Evolutionary conservation across 148 eudicot species (phyloP).

Genomic region (Persicaria maculosa): DNA sequence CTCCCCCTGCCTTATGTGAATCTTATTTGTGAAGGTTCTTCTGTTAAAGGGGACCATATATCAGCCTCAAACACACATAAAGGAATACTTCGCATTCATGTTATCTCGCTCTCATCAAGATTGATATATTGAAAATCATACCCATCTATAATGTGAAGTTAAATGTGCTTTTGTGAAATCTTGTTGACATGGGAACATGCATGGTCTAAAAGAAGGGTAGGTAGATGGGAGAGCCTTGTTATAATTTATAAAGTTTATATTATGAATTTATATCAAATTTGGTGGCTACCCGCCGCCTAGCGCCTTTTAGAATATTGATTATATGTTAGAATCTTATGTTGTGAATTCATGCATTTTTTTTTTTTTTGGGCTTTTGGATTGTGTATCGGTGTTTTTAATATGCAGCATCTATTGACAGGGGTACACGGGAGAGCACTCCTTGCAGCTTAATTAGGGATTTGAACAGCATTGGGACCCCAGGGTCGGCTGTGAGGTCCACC

Average conservation of each 20-base stretch:
- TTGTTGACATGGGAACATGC: background rate
- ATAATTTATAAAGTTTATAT: background rate
- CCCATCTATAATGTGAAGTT: slow-evolving; percentile 7
- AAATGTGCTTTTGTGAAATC: background rate
- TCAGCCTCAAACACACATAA: background rate
- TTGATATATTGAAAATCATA: background rate
- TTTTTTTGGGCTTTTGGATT: background rate
- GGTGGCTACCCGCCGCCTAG: no score
- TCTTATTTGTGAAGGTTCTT: slow-evolving; percentile 10
- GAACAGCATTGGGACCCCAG: slow-evolving; percentile 44
- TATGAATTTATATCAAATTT: no score
- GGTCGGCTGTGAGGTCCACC: slow-evolving; percentile 46
- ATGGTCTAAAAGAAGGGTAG: background rate
- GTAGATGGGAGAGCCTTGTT: background rate
- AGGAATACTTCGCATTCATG: slow-evolving; percentile 1
- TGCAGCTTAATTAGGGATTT: slow-evolving; percentile 56
- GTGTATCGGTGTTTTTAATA: background rate
- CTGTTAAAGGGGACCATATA: slow-evolving; percentile 10
- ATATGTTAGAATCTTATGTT: background rate
- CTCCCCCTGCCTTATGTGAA: background rate
- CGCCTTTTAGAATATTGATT: no score
- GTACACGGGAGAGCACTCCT: slow-evolving; percentile 89
- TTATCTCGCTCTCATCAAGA: background rate
- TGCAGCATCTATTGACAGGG: slow-evolving; percentile 23
- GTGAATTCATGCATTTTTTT: background rate